Evolutionary conservation across 2,329 filamentous ascomycete genomes (phyloP).

Genomic region (Talaromyces sp.): DNA sequence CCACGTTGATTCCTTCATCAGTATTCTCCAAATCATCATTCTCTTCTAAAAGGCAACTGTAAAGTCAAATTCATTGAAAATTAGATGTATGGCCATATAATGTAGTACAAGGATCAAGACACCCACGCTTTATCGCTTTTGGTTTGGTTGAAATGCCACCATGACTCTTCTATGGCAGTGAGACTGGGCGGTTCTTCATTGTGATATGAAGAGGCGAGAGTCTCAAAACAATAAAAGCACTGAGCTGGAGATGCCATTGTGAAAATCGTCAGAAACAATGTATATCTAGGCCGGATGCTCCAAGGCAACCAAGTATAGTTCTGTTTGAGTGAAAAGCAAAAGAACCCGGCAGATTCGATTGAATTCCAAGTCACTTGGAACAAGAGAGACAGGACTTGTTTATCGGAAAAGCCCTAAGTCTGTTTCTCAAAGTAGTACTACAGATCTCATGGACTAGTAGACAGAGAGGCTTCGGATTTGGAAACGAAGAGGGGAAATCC

Average conservation of each 20-base stretch:
- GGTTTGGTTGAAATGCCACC: slow-evolving; percentile 47
- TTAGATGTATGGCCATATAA: background rate
- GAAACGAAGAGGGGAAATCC: background rate
- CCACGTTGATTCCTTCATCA: background rate
- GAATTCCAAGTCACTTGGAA: background rate
- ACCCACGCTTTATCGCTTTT: slow-evolving; percentile 24
- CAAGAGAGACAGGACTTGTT: background rate
- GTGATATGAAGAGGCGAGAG: slow-evolving; percentile 69
- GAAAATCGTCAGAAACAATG: background rate
- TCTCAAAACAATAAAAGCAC: slow-evolving; percentile 91
- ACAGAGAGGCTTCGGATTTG: background rate
- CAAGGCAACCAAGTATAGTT: background rate
- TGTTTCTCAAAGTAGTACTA: background rate
- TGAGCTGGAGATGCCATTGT: slow-evolving; percentile 79
- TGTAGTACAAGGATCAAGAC: background rate
- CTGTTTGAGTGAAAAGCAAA: background rate
- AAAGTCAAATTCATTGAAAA: background rate
- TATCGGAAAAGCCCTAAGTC: background rate
- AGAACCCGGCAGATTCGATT: background rate
- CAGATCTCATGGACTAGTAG: background rate
- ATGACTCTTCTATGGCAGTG: slow-evolving; percentile 64
- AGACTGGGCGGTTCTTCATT: slow-evolving; percentile 63
- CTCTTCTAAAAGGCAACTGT: background rate
- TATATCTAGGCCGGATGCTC: background rate
- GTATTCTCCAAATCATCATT: background rate